These are phyloP conservation scores for Pythium aquatile DNA, from an alignment of 352 stramenopile genomes.

Conservation along the genomic window DNA sequence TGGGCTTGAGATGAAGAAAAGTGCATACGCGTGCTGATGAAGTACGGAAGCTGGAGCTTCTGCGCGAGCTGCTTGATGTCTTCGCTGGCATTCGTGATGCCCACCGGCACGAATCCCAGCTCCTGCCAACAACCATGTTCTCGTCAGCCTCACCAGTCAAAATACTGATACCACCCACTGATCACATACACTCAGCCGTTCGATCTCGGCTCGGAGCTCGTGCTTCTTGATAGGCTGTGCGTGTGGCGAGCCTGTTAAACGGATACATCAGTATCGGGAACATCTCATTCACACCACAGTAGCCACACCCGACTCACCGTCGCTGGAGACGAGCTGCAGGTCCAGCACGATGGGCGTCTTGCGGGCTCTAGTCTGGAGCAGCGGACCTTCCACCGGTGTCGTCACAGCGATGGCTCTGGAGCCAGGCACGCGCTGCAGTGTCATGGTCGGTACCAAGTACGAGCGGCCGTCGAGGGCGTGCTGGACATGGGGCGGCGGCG, in stretches of 20 bases:
- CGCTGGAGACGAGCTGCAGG: slow-evolving; percentile 68
- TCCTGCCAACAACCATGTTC: neutral
- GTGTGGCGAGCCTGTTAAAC: slow-evolving; percentile 53
- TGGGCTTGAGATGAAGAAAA: slow-evolving; percentile 23
- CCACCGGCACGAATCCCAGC: slow-evolving; percentile 58
- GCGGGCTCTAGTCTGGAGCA: slow-evolving; percentile 43
- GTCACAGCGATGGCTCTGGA: slow-evolving; percentile 18
- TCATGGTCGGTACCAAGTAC: slow-evolving; percentile 74
- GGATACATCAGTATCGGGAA: no score
- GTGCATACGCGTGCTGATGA: slow-evolving; percentile 71
- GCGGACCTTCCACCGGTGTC: slow-evolving; percentile 30
- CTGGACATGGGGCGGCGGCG: slow-evolving; percentile 23
- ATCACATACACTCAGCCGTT: slow-evolving; percentile 48
- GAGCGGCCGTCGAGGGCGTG: slow-evolving; percentile 60
- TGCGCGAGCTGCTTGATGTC: slow-evolving; percentile 74
- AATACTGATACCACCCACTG: no score
- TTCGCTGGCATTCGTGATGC: slow-evolving; percentile 83
- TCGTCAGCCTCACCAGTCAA: neutral
- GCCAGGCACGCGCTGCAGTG: slow-evolving; percentile 36
- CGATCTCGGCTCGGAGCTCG: slow-evolving; percentile 63
- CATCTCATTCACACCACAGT: no score
- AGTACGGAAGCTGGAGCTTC: slow-evolving; percentile 61
- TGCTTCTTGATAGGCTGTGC: slow-evolving; percentile 77
- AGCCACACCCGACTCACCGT: slow-evolving; percentile 33
- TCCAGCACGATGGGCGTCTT: slow-evolving; percentile 71